Evolutionary conservation across 2,329 filamentous ascomycete genomes (phyloP).

Genomic region (Dactylellina parvicollis): DNA sequence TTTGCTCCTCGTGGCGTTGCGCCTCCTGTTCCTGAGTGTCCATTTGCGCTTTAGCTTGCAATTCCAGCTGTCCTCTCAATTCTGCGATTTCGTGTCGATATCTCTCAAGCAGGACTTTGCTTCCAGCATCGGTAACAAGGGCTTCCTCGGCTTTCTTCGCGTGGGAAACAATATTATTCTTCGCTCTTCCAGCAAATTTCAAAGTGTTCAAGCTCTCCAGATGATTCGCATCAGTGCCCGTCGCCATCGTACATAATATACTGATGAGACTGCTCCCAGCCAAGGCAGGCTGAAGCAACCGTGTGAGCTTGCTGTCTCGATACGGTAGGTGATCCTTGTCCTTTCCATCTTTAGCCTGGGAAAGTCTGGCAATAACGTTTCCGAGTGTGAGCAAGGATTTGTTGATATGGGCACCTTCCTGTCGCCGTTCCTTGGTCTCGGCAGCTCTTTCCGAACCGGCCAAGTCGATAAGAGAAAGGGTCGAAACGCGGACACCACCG

Average conservation of each 20-base stretch:
- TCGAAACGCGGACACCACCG: constrained; percentile 93
- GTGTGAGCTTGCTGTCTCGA: constrained; percentile 94
- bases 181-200: constrained; percentile 94
- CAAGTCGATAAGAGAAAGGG: constrained; percentile 92
- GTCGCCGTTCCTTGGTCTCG: constrained; percentile 90
- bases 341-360: constrained; percentile 75
- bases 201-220: constrained; percentile 90
- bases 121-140: constrained; percentile 79
- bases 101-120: constrained; percentile 85
- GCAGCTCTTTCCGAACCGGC: constrained; percentile 96
- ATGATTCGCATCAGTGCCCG: constrained; percentile 49
- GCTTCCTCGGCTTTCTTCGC: constrained; percentile 95
- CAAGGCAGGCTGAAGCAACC: constrained; percentile 88
- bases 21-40: constrained; percentile 83
- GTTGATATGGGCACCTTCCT: constrained; percentile 97
- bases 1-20: constrained; percentile 91
- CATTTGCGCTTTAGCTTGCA: constrained; percentile 75
- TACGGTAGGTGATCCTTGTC: constrained; percentile 95
- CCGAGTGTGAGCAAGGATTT: constrained; percentile 95
- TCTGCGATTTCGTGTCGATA: constrained; percentile 93
- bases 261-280: constrained; percentile 95
- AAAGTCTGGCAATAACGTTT: constrained; percentile 93
- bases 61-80: constrained; percentile 80
- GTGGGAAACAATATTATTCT: constrained; percentile 97
- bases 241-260: constrained; percentile 93